These are phyloP conservation scores for Euryodendron excelsum DNA, from an alignment of 148 eudicot genomes.

Conservation along the genomic window DNA sequence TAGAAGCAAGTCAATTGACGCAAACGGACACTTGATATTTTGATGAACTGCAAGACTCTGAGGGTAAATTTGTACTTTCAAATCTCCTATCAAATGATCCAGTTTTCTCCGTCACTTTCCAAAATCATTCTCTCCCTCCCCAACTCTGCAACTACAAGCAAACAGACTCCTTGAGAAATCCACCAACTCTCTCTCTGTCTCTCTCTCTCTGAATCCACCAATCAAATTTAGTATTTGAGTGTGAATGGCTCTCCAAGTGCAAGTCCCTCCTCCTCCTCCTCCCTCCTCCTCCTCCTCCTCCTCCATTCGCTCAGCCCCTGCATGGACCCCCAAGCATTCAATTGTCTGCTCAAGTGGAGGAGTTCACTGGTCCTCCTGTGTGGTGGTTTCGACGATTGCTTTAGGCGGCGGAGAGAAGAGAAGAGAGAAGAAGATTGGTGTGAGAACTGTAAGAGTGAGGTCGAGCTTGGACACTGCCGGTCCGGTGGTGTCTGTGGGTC, in stretches of 20 bases:
- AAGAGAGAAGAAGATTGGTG: conserved; percentile 15
- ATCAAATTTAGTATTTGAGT: background rate
- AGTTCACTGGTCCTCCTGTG: background rate
- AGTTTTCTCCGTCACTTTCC: background rate
- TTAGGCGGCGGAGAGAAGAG: conserved; percentile 8
- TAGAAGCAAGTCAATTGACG: background rate
- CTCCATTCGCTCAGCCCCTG: background rate
- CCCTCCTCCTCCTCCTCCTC: background rate
- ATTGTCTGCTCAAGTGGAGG: too few relatives aligned
- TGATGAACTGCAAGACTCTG: background rate
- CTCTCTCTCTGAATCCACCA: background rate
- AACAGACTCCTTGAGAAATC: background rate
- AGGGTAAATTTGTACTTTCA: background rate
- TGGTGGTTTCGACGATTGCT: background rate
- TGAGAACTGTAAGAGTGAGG: conserved; percentile 23
- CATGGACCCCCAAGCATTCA: background rate
- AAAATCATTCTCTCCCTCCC: background rate
- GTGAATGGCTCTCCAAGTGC: conserved; percentile 13
- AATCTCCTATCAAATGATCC: background rate
- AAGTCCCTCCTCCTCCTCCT: background rate
- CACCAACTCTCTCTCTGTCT: background rate
- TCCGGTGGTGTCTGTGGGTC: conserved; percentile 48
- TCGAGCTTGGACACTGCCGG: conserved; percentile 50
- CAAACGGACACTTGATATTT: background rate
- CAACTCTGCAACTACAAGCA: background rate